These are phyloP conservation scores for Sodiomyces alkalinus DNA, from an alignment of 2,329 filamentous ascomycete species.

Conservation along the genomic window DNA sequence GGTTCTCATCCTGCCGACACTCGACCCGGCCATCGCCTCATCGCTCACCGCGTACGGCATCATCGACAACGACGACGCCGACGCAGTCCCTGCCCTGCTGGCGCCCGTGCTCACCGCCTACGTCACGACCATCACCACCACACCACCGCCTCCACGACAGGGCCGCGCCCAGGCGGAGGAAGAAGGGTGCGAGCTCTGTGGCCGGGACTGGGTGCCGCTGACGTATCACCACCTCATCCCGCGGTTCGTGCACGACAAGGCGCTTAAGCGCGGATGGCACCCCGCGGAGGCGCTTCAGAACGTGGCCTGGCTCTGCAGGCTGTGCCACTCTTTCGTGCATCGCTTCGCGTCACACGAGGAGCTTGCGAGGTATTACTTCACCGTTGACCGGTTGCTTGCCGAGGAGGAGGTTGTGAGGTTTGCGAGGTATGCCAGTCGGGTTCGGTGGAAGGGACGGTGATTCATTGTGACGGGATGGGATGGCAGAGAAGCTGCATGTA, in stretches of 20 bases:
- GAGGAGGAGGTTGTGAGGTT: conserved; percentile 59
- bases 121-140: conserved; percentile 36
- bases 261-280: conserved; percentile 66
- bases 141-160: conserved; percentile 47
- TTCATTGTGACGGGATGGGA: no score
- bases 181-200: conserved; percentile 62
- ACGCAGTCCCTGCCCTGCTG: conserved; percentile 35
- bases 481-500: no score
- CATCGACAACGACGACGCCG: conserved; percentile 24
- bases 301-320: conserved; percentile 75
- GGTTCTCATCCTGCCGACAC: conserved; percentile 29
- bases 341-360: conserved; percentile 61
- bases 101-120: conserved; percentile 49
- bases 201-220: conserved; percentile 56
- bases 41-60: conserved; percentile 54
- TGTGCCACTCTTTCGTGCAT: conserved; percentile 76
- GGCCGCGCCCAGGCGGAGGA: conserved; percentile 36
- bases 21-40: conserved; percentile 49
- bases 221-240: conserved; percentile 82
- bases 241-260: conserved; percentile 60
- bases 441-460: conserved; percentile 54
- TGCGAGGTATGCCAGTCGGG: conserved; percentile 54
- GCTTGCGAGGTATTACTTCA: conserved; percentile 57
- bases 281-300: conserved; percentile 57
- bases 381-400: conserved; percentile 52